phyloP scores from a whole-genome alignment of 1,284 basidiomycete genomes.

The Sporisorium exsertum region DNA sequence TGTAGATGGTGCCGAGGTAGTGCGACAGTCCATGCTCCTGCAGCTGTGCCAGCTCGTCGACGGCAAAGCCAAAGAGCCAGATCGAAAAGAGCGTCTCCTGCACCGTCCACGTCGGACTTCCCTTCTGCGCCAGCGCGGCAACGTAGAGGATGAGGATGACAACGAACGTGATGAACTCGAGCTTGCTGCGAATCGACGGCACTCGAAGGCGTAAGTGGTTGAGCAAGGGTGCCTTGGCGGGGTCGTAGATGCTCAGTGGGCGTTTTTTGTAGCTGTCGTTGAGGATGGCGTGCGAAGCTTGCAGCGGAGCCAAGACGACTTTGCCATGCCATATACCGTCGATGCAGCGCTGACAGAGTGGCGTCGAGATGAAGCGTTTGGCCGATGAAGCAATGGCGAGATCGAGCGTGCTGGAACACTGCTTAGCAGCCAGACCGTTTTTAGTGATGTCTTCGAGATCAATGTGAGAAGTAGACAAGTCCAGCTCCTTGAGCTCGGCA shows the following conservation, averaged over 20 bases:
- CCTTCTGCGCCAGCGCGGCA: conserved; percentile 63
- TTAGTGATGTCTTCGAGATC: conserved; percentile 30
- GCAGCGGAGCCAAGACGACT: conserved; percentile 52
- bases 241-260: conserved; percentile 93
- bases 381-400: conserved; percentile 61
- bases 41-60: conserved; percentile 92
- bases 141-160: conserved; percentile 62
- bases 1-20: conserved; percentile 70
- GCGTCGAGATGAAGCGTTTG: conserved; percentile 62
- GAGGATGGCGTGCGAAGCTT: conserved; percentile 58
- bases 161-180: conserved; percentile 84
- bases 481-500: conserved; percentile 35
- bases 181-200: conserved; percentile 85
- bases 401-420: conserved; percentile 58
- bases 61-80: conserved; percentile 76
- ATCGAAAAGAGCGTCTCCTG: conserved; percentile 58
- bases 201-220: conserved; percentile 96
- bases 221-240: conserved; percentile 87
- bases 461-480: conserved; percentile 31
- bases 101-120: conserved; percentile 49
- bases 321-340: conserved; percentile 62
- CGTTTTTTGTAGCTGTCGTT: conserved; percentile 88
- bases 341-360: conserved; percentile 62
- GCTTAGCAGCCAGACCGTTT: conserved; percentile 34
- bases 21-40: conserved; percentile 91